phyloP scores from a whole-genome alignment of 257 asterid genomes.

The Solanum acaule region DNA sequence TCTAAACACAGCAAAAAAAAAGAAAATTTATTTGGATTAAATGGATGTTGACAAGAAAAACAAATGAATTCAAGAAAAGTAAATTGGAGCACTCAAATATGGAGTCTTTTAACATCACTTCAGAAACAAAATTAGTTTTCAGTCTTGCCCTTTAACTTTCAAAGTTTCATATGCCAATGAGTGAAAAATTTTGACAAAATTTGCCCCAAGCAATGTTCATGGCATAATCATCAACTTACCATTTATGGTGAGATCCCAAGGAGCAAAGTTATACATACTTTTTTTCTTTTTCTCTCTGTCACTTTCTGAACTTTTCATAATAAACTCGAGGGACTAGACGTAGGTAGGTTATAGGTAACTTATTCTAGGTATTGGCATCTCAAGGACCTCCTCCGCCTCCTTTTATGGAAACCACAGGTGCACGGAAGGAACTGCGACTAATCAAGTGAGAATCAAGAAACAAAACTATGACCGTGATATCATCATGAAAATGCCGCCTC shows the following conservation, averaged over 20 bases:
- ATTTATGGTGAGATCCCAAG: conserved; percentile 10
- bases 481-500: conserved; percentile 76
- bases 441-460: conserved; percentile 49
- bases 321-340: not conserved
- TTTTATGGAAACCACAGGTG: conserved; percentile 39
- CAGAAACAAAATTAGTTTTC: not conserved
- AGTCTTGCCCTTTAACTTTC: not conserved
- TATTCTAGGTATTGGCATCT: conserved; percentile 17
- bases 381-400: conserved; percentile 34
- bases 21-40: not conserved
- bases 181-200: not conserved
- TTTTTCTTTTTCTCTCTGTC: not conserved
- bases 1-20: not conserved
- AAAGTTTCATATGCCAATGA: conserved; percentile 48
- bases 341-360: not conserved
- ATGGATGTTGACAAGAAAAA: not conserved
- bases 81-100: not conserved
- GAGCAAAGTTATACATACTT: conserved; percentile 13
- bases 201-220: conserved; percentile 15
- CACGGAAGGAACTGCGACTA: conserved; percentile 29
- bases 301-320: not conserved
- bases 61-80: not conserved
- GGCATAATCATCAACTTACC: conserved; percentile 42
- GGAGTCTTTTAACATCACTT: not conserved
- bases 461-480: conserved; percentile 61